Evolutionary conservation across 1,139 yeast genomes (phyloP).

Genomic region (Keqinozyma sinolaborantium): DNA sequence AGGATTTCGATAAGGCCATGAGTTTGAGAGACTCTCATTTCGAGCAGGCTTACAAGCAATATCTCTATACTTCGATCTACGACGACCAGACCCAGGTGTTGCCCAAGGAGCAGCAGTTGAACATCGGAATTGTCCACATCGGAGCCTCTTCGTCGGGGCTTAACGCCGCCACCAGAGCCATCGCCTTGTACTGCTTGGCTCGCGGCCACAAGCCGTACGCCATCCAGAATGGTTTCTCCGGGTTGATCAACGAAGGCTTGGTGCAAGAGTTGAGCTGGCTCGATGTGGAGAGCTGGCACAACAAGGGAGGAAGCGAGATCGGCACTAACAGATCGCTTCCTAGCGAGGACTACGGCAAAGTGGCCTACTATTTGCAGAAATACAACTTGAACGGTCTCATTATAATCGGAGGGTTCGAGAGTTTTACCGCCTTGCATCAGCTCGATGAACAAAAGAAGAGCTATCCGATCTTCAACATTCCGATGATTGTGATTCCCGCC

Average conservation of each 20-base stretch:
- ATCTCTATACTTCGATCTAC: conserved; percentile 62
- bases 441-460: conserved; percentile 65
- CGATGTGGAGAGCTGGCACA: conserved; percentile 87
- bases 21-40: conserved; percentile 81
- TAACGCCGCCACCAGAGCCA: conserved; percentile 89
- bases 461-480: conserved; percentile 90
- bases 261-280: conserved; percentile 77
- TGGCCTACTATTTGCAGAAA: conserved; percentile 88
- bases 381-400: conserved; percentile 81
- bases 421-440: conserved; percentile 78
- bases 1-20: conserved; percentile 65
- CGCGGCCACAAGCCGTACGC: conserved; percentile 88
- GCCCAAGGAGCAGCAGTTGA: conserved; percentile 50
- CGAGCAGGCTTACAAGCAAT: conserved; percentile 72
- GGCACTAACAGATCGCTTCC: conserved; percentile 93
- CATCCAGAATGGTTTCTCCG: conserved; percentile 90
- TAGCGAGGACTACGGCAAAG: conserved; percentile 76
- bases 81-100: conserved; percentile 60
- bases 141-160: conserved; percentile 98
- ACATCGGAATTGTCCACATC: conserved; percentile 80
- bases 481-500: conserved; percentile 92
- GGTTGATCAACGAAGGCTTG: conserved; percentile 76
- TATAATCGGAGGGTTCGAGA: conserved; percentile 95
- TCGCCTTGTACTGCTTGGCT: conserved; percentile 86
- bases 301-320: conserved; percentile 89